phyloP scores from a whole-genome alignment of 129 eudicot genomes.

The Lactuca saligna region DNA sequence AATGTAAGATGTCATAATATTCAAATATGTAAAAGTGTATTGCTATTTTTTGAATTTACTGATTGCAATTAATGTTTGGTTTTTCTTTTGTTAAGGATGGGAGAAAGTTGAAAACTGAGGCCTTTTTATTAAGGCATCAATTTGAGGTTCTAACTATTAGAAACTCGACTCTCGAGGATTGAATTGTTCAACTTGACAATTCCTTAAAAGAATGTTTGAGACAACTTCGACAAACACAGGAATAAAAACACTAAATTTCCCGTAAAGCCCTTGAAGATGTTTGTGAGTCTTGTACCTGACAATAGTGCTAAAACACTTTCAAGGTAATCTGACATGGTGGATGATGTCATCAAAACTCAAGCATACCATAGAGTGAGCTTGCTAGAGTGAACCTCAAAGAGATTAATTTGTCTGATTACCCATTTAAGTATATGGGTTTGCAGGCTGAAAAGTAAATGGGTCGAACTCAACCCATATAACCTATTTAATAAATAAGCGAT shows the following conservation, averaged over 20 bases:
- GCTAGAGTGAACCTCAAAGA: slow-evolving; percentile 84
- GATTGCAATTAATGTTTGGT: not conserved
- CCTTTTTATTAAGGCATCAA: slow-evolving; percentile 31
- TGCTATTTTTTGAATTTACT: no score
- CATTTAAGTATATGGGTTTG: no score
- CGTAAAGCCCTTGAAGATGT: slow-evolving; percentile 41
- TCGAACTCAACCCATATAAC: no score
- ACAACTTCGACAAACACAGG: slow-evolving; percentile 42
- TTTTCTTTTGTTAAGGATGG: slow-evolving; percentile 30
- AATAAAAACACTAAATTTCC: slow-evolving; percentile 39
- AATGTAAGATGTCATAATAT: not conserved
- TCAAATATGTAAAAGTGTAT: not conserved
- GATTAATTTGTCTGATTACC: slow-evolving; percentile 88
- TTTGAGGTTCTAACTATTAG: slow-evolving; percentile 27
- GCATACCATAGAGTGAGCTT: slow-evolving; percentile 91
- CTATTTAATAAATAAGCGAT: no score
- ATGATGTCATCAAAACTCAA: slow-evolving; percentile 80
- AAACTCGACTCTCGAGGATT: slow-evolving; percentile 37
- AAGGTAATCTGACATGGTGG: slow-evolving; percentile 89
- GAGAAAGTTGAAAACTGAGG: slow-evolving; percentile 45
- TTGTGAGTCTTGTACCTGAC: slow-evolving; percentile 87
- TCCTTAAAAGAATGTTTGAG: slow-evolving; percentile 44
- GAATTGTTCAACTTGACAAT: slow-evolving; percentile 40
- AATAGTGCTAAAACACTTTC: slow-evolving; percentile 82
- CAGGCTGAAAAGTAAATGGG: no score